Base-by-base conservation (phyloP, 1,284 basidiomycete genomes). In the Golubevia sp. region DNA sequence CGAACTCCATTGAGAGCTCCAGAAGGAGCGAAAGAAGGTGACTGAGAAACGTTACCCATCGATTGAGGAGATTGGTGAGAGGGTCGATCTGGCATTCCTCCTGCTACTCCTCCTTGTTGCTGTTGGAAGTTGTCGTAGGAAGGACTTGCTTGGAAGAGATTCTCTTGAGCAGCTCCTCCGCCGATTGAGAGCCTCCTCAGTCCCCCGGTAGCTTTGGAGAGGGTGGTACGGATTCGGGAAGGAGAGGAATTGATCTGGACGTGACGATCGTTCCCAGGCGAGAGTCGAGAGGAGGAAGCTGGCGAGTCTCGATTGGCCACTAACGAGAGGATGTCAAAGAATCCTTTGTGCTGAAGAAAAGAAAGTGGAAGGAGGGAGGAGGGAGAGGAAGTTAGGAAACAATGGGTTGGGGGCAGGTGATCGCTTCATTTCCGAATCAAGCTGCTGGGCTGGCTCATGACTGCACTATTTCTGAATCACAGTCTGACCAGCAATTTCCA, bases 261-360 rank as follows among this genome's bases (percentile, higher is more conserved):
- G 2, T 30, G 15, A 26, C 7, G 24, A 26, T 56, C 49, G 55
- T 56, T 56, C 25, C 60, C 51, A 49, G 49, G 58, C 21, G 48
- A 23, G 4, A 59, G 25, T 20, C 58, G 38, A 8, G 44, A 52
- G 25, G 44, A 26, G 5, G 53, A 56, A 49, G 49, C 38, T 5
- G 61, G 61, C 23, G 66, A 34, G 11, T 34, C 30, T 11, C 30
- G 67, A 44, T 76, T 72, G 64, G 74, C 76, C 58, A 73, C 76
- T 44, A 78, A 67, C 49, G 73, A 73, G 57, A 78, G 62, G 58
- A 78, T 75, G 58, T 78, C 76, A 62, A 70, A 78, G 58, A 78
- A 78, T 25, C 76, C 76, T 57, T 78, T 78, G 68, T 78, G 76
- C 67, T 59, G 6, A 30, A n/a, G 5, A 21, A 6, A 51, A 18